These are phyloP conservation scores for Torulaspora microellipsoides DNA, from an alignment of 805 yeast species.

Conservation along the genomic window DNA sequence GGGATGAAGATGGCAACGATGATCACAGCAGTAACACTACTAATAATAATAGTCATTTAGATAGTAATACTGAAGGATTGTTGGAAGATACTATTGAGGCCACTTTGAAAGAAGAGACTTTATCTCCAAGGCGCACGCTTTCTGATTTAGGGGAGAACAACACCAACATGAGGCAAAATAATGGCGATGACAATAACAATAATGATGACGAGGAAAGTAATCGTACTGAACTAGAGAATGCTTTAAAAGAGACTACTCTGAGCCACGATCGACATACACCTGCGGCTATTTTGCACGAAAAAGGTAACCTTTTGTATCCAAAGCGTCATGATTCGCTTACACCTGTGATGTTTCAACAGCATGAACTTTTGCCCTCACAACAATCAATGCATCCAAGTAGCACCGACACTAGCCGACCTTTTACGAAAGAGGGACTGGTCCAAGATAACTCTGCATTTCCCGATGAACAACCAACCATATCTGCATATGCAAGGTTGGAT, in stretches of 20 bases:
- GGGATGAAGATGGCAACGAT: neutral
- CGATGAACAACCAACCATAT: constrained; percentile 38
- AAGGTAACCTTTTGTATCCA: constrained; percentile 14
- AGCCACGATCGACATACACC: constrained; percentile 21
- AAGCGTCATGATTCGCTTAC: constrained; percentile 28
- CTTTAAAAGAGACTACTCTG: neutral
- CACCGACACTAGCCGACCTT: neutral
- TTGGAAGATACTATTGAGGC: neutral
- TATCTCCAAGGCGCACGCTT: constrained; percentile 6
- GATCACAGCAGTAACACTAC: neutral
- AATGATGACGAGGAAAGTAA: neutral
- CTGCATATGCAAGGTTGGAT: constrained; percentile 68
- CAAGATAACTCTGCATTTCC: constrained; percentile 7
- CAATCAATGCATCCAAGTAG: neutral
- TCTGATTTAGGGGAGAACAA: constrained; percentile 2
- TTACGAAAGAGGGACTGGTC: constrained; percentile 1
- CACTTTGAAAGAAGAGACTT: constrained; percentile 5
- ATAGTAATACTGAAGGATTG: neutral
- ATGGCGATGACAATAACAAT: neutral
- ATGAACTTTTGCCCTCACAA: constrained; percentile 11
- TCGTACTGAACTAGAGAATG: neutral
- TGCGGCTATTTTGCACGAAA: constrained; percentile 24
- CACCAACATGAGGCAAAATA: neutral
- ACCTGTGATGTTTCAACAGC: constrained; percentile 28
- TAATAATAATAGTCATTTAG: neutral